Conservation (phyloP, 2,329 filamentous ascomycete species). For the Colletotrichum trifolii region DNA sequence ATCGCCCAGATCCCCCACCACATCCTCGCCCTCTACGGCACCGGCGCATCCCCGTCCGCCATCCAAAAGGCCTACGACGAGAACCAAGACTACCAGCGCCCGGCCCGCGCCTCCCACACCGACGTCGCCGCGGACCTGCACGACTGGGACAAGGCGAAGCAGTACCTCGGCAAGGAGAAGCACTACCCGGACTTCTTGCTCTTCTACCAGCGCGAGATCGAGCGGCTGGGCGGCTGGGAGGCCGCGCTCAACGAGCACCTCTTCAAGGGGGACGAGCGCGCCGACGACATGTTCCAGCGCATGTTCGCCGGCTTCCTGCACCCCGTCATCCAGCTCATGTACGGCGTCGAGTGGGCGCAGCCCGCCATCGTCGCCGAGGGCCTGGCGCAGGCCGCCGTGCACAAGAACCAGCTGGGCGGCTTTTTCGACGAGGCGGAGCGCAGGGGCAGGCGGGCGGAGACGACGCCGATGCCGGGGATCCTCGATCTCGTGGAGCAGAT, state of each 20-base stretch:
- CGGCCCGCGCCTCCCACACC: constrained; percentile 57
- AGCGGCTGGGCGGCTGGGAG: constrained; percentile 67
- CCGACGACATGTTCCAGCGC: constrained; percentile 76
- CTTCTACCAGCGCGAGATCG: constrained; percentile 82
- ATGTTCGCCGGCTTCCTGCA: constrained; percentile 79
- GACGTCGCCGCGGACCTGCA: constrained; percentile 64
- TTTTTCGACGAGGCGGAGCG: constrained; percentile 66
- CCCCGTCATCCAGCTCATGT: constrained; percentile 86
- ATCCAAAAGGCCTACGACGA: constrained; percentile 73
- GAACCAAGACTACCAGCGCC: constrained; percentile 76
- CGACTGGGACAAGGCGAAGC: constrained; percentile 65
- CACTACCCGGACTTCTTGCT: constrained; percentile 79
- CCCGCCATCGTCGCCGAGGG: constrained; percentile 84
- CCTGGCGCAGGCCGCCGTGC: constrained; percentile 80
- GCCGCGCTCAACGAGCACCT: constrained; percentile 73
- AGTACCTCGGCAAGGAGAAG: constrained; percentile 69
- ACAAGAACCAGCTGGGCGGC: constrained; percentile 65
- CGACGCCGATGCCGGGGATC: constrained; percentile 54
- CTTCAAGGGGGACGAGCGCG: constrained; percentile 72
- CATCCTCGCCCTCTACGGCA: constrained; percentile 79
- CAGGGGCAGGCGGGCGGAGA: constrained; percentile 48
- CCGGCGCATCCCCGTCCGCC: constrained; percentile 70
- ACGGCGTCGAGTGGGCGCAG: constrained; percentile 84
- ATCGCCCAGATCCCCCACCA: constrained; percentile 72
- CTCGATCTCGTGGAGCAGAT: constrained; percentile 72